phyloP scores from a whole-genome alignment of 1,284 basidiomycete species.

The Peniophora sp. region DNA sequence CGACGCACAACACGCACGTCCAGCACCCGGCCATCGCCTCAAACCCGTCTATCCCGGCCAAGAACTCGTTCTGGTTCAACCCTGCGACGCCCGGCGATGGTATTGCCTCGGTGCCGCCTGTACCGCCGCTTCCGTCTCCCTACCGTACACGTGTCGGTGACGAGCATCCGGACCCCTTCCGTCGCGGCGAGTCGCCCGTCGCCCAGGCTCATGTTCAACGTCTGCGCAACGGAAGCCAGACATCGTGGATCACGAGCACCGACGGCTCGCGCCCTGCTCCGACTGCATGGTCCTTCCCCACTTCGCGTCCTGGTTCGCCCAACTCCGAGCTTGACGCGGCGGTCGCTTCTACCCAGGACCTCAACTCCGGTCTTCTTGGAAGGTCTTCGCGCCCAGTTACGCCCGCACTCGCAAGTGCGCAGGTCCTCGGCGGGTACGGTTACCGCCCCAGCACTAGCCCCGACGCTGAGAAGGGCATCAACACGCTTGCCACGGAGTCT shows the following conservation, averaged over 20 bases:
- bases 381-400: slow-evolving; percentile 35
- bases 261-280: slow-evolving; percentile 47
- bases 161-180: slow-evolving; percentile 53
- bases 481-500: slow-evolving; percentile 30
- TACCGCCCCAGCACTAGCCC: slow-evolving; percentile 30
- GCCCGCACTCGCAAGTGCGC: slow-evolving; percentile 46
- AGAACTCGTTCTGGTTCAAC: slow-evolving; percentile 56
- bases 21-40: slow-evolving; percentile 30
- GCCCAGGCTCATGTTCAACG: slow-evolving; percentile 24
- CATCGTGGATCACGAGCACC: slow-evolving; percentile 63
- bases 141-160: slow-evolving; percentile 37
- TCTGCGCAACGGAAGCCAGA: slow-evolving; percentile 52
- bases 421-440: slow-evolving; percentile 59
- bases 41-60: slow-evolving; percentile 41
- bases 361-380: slow-evolving; percentile 33
- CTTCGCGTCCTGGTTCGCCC: slow-evolving; percentile 27
- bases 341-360: slow-evolving; percentile 24
- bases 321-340: slow-evolving; percentile 16
- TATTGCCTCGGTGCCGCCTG: slow-evolving; percentile 40
- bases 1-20: slow-evolving; percentile 46
- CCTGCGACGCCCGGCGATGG: slow-evolving; percentile 28
- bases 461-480: slow-evolving; percentile 44
- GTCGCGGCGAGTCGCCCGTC: slow-evolving; percentile 24
- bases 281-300: slow-evolving; percentile 61
- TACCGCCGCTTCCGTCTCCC: slow-evolving; percentile 54